Evolutionary conservation across 164 flowering plant species (phyloP), one percentile per base, ranked within the genome.

Genomic region (Liriodendron chinense): DNA sequence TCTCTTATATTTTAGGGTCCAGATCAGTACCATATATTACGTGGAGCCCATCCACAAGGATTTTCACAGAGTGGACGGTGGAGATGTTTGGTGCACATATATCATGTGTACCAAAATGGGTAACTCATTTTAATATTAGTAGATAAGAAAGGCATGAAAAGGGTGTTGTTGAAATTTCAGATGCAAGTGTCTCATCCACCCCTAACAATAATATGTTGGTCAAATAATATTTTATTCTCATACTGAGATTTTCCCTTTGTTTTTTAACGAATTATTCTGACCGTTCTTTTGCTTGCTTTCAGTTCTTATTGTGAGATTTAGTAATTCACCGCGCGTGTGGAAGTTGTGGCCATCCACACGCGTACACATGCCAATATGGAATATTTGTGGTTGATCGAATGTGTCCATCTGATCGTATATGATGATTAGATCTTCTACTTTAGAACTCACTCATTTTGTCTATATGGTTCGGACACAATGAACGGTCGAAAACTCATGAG

Each of bases 141-240:
- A 53, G 18, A 16, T 12, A 10, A 53, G 59, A 53, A 12, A 53
- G 59, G 59, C 18, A 53, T 10, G 3, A 0, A 53, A 7, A 9
- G 59, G 12, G 12, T 16, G 2, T 53, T 13, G 59, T 53, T 53
- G 59, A 53, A 53, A 16, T 16, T 53, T 53, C 59, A 10, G 7
- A 10, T 53, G 59, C 3, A 18, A 63, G 69, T 26, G 47, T 66
- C 69, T 66, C 72, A 70, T 70, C 72, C 59, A 70, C 72, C 72
- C 13, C 72, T 70, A 70, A 70, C 72, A 66, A 48, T 5, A 48
- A 21, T 1, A 13, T 13, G 26, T 14, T 48, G 59, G 72, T 50
- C 72, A 70, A 70, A 70, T 50, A 48, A 48, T 70, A 70, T 70
- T 70, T 48, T 70, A 48, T 70, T 70, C 72, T 22, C 61, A 14